Conservation (phyloP, 2,329 filamentous ascomycete species). For the Cryphonectria carpinicola region DNA sequence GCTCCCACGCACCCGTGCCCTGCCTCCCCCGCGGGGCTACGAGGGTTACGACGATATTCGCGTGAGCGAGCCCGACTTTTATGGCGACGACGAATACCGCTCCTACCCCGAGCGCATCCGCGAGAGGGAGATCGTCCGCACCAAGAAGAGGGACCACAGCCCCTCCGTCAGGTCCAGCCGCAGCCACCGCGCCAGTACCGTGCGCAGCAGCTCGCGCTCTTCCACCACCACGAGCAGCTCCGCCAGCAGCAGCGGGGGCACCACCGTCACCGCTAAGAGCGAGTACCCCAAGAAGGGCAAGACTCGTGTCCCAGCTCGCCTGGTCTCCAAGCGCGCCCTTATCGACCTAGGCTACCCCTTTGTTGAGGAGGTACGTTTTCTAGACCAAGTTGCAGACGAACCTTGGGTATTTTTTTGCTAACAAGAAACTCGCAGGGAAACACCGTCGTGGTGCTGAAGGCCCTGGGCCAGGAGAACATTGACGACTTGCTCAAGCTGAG, state of each 20-base stretch:
- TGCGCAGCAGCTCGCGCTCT: constrained; percentile 46
- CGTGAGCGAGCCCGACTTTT: constrained; percentile 68
- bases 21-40: constrained; percentile 63
- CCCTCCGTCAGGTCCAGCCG: constrained; percentile 46
- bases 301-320: constrained; percentile 80
- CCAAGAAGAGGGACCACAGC: constrained; percentile 50
- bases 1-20: constrained; percentile 65
- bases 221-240: constrained; percentile 49
- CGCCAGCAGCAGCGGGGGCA: constrained; percentile 53
- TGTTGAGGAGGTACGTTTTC: constrained; percentile 73
- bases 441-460: constrained; percentile 79
- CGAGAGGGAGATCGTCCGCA: constrained; percentile 64
- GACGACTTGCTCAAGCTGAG: constrained; percentile 85
- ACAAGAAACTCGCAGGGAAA: constrained; percentile 65
- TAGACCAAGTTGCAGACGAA: background rate
- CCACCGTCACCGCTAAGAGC: constrained; percentile 53
- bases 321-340: constrained; percentile 80
- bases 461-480: constrained; percentile 87
- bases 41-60: constrained; percentile 69
- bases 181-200: constrained; percentile 40
- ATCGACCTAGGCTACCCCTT: constrained; percentile 86
- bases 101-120: constrained; percentile 61
- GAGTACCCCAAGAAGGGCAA: constrained; percentile 83
- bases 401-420: constrained; percentile 32
- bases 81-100: constrained; percentile 74